A percentile compares a stretch with the other conserved stretches of the same genome.
Evolutionary conservation across 148 eudicot species (phyloP).

Genomic region (Rhododendron mucronatum): DNA sequence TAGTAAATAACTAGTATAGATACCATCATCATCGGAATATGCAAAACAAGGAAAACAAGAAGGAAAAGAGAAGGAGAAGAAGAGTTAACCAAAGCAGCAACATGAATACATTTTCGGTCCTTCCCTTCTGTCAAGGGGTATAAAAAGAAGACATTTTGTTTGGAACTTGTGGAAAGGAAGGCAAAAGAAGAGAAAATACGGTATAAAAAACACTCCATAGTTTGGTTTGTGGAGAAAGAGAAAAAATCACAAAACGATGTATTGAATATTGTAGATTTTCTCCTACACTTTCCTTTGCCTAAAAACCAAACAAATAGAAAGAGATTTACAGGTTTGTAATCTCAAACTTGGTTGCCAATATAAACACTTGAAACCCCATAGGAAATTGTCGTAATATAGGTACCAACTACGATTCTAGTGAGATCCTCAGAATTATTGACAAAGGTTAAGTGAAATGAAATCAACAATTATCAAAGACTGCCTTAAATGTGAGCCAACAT

Average conservation of each 20-base stretch:
- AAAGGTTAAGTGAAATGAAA: background rate
- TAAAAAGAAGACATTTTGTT: background rate
- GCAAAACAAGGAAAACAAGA: background rate
- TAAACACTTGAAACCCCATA: background rate
- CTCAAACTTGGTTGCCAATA: background rate
- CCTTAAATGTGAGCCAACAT: background rate
- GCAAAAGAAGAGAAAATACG: too few species aligned
- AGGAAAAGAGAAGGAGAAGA: background rate
- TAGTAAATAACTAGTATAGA: background rate
- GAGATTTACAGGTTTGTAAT: background rate
- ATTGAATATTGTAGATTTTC: too few species aligned
- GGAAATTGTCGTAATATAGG: background rate
- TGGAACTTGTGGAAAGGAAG: too few species aligned
- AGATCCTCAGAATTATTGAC: background rate
- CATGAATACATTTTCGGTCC: background rate
- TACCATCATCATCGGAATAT: background rate
- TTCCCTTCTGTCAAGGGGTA: background rate
- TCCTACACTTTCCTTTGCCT: too few species aligned
- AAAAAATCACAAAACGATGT: too few species aligned
- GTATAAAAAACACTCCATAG: too few species aligned
- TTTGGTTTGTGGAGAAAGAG: too few species aligned
- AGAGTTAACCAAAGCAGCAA: background rate
- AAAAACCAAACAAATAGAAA: background rate
- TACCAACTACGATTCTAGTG: background rate
- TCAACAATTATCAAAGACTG: background rate